A percentile compares a stretch with the other conserved stretches of the same genome.
Conservation (phyloP, 352 stramenopile genomes). For the Phytopythium oedochilum region DNA sequence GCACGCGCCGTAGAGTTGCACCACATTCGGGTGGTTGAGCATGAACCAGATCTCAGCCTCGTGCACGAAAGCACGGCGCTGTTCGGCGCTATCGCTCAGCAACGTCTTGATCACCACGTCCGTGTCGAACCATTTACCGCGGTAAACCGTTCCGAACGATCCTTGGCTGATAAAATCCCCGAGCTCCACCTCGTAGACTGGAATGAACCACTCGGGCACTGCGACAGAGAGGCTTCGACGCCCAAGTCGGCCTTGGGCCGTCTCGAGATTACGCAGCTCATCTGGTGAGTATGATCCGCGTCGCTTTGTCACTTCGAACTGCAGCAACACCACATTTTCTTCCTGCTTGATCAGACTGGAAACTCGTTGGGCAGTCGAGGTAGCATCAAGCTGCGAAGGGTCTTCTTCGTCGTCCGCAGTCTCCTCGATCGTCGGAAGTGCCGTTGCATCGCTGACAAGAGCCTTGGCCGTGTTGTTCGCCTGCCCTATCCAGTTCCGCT, state of each 20-base stretch:
- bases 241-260: not conserved
- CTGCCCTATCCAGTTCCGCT: not conserved
- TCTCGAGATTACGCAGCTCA: not conserved
- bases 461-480: not conserved
- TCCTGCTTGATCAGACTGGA: not conserved
- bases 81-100: not conserved
- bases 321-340: not conserved
- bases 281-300: not conserved
- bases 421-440: not conserved
- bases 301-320: not conserved
- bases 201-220: slow-evolving; percentile 20
- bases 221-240: not conserved
- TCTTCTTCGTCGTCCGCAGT: not conserved
- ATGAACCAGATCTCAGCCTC: slow-evolving; percentile 27
- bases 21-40: slow-evolving; percentile 26
- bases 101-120: slow-evolving; percentile 26
- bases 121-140: slow-evolving; percentile 19
- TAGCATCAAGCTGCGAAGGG: not conserved
- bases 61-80: slow-evolving; percentile 11
- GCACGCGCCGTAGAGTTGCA: slow-evolving; percentile 27
- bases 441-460: not conserved
- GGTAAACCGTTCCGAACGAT: slow-evolving; percentile 18
- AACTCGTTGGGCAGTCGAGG: not conserved
- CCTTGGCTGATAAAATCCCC: slow-evolving; percentile 18
- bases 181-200: slow-evolving; percentile 23